These are phyloP conservation scores for Cocos nucifera DNA, from an alignment of 176 grass and related monocot species.

Conservation along the genomic window DNA sequence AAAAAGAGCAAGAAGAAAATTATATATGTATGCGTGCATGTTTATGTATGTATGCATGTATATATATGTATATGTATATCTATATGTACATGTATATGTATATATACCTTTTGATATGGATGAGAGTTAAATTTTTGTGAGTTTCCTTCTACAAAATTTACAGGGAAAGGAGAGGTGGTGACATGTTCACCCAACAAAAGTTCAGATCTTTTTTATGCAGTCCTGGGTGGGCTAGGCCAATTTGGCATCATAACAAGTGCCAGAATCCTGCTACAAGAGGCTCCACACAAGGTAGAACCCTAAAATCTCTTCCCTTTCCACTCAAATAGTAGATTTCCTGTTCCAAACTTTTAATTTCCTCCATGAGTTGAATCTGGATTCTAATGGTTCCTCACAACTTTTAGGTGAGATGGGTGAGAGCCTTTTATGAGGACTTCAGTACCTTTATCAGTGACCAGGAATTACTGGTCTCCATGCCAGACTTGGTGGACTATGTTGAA, in stretches of 20 bases:
- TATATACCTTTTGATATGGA: background rate
- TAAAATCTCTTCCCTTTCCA: too few relatives aligned
- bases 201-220: slow-evolving; percentile 71
- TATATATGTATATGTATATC: too few relatives aligned
- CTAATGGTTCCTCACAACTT: background rate
- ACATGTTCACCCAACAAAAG: slow-evolving; percentile 67
- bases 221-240: slow-evolving; percentile 78
- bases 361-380: too few relatives aligned
- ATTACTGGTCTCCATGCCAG: slow-evolving; percentile 47
- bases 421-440: slow-evolving; percentile 70
- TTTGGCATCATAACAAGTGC: slow-evolving; percentile 92
- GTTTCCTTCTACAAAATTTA: slow-evolving; percentile 8
- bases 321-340: too few relatives aligned
- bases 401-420: slow-evolving; percentile 87
- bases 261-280: slow-evolving; percentile 61
- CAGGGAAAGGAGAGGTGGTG: slow-evolving; percentile 71
- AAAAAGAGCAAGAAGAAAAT: too few relatives aligned
- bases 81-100: too few relatives aligned
- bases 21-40: too few relatives aligned
- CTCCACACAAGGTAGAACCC: slow-evolving; percentile 50
- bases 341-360: too few relatives aligned
- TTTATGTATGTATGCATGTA: too few relatives aligned
- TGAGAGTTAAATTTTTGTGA: slow-evolving; percentile 10
- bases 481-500: slow-evolving; percentile 72
- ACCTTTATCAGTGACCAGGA: slow-evolving; percentile 65